Conservation (phyloP, 768 basidiomycete species). For the Suillus tomentosus region DNA sequence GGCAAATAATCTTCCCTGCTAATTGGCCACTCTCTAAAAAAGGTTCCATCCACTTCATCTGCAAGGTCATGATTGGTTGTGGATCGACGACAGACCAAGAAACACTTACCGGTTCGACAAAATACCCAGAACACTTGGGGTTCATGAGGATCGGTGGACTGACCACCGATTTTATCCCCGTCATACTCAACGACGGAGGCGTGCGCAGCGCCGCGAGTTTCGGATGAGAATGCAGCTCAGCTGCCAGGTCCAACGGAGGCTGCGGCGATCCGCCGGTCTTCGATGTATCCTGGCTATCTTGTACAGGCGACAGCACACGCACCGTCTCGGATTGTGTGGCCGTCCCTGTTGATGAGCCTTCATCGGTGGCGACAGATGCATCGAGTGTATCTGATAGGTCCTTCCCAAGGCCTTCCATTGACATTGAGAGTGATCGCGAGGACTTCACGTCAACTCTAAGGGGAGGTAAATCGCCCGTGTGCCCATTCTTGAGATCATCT, state of each 20-base stretch:
- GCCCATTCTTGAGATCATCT: constrained; percentile 19
- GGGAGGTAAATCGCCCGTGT: constrained; percentile 1
- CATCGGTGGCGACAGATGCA: constrained; percentile 13
- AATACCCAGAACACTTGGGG: constrained; percentile 92
- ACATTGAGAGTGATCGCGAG: constrained; percentile 23
- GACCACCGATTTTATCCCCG: constrained; percentile 24
- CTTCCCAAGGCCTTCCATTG: constrained; percentile 35
- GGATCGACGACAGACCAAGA: not conserved
- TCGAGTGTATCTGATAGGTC: constrained; percentile 35
- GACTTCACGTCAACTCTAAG: constrained; percentile 15
- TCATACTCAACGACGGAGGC: constrained; percentile 29
- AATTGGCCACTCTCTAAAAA: constrained; percentile 74
- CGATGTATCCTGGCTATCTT: constrained; percentile 2
- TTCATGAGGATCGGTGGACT: constrained; percentile 74
- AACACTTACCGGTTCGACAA: constrained; percentile 85
- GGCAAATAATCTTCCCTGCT: constrained; percentile 89
- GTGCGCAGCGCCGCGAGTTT: constrained; percentile 51
- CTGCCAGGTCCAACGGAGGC: constrained; percentile 40
- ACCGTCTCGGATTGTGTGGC: constrained; percentile 6
- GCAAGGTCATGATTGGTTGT: not conserved
- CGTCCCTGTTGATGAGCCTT: not conserved
- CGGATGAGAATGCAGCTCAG: constrained; percentile 47
- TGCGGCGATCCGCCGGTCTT: constrained; percentile 7
- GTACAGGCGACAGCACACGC: constrained; percentile 6
- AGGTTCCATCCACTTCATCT: constrained; percentile 98